Evolutionary conservation across 73 alveolate genomes (phyloP).

Genomic region (Paramecium sonneborni): DNA sequence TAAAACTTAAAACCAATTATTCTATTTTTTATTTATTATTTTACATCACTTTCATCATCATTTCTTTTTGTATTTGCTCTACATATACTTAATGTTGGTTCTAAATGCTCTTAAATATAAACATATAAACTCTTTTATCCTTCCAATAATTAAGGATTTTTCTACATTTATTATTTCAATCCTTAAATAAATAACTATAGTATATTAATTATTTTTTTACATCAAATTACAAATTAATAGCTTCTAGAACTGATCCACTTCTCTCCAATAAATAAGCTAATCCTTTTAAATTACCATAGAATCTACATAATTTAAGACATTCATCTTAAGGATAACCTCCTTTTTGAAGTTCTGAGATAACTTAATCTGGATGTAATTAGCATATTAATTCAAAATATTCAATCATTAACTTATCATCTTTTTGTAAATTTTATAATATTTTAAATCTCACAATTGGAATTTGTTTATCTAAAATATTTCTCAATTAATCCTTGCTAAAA

Average conservation of each 20-base stretch:
- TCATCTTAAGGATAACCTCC: conserved; percentile 61
- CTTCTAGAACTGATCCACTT: conserved; percentile 53
- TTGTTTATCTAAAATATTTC: background rate
- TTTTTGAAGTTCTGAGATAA: conserved; percentile 23
- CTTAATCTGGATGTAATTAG: conserved; percentile 49
- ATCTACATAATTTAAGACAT: conserved; percentile 42
- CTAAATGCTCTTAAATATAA: background rate
- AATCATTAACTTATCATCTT: conserved; percentile 54
- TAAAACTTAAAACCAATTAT: conserved; percentile 36
- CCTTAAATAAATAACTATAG: conserved; percentile 37
- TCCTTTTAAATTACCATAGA: conserved; percentile 49
- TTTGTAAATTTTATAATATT: background rate
- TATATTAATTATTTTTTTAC: background rate
- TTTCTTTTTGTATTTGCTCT: conserved; percentile 46
- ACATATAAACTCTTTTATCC: background rate
- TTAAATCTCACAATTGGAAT: conserved; percentile 53
- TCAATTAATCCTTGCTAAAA: background rate
- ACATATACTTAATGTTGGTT: conserved; percentile 26
- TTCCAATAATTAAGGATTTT: background rate
- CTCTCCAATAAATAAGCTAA: conserved; percentile 45
- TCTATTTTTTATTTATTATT: background rate
- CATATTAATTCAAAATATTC: conserved; percentile 52
- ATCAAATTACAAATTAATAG: conserved; percentile 38
- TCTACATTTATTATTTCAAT: background rate
- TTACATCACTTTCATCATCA: conserved; percentile 56